Percentiles rank a stretch among this genome's conserved stretches.
phyloP scores from a whole-genome alignment of 2,329 filamentous ascomycete genomes.

The Alternaria rosae region DNA sequence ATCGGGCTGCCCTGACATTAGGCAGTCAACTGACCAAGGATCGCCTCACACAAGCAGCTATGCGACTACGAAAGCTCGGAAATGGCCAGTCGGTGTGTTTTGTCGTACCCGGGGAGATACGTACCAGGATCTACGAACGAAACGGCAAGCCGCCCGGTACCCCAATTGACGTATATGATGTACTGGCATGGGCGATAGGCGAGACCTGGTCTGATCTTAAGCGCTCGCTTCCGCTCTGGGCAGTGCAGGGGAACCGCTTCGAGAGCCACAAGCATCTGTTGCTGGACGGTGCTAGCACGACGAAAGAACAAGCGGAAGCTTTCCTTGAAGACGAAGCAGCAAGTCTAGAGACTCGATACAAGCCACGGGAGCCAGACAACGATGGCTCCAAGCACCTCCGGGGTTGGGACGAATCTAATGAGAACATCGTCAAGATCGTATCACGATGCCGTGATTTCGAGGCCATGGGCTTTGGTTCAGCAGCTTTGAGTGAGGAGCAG shows the following conservation, averaged over 20 bases:
- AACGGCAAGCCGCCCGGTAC: conserved; percentile 2
- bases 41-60: conserved; percentile 70
- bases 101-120: conserved; percentile 66
- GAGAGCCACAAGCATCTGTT: conserved; percentile 50
- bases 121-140: conserved; percentile 57
- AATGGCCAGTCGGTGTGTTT: conserved; percentile 71
- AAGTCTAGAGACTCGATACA: conserved; percentile 62
- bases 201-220: conserved; percentile 63
- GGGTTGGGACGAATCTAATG: conserved; percentile 21
- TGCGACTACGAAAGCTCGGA: conserved; percentile 63
- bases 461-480: conserved; percentile 40
- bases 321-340: conserved; percentile 66
- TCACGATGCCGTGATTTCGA: conserved; percentile 33
- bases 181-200: conserved; percentile 66
- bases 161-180: conserved; percentile 59
- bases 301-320: conserved; percentile 41
- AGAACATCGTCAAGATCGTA: conserved; percentile 31
- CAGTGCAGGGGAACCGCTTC: conserved; percentile 64
- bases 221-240: conserved; percentile 66
- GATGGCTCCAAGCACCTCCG: not conserved
- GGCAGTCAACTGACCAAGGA: conserved; percentile 73
- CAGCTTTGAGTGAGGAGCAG: conserved; percentile 68
- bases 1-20: conserved; percentile 72
- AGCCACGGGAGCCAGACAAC: conserved; percentile 35
- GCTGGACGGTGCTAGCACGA: conserved; percentile 42